Evolutionary conservation across 2,329 filamentous ascomycete genomes (phyloP), one percentile per base, ranked within the genome.

Genomic region (Cladorrhinum sp.): DNA sequence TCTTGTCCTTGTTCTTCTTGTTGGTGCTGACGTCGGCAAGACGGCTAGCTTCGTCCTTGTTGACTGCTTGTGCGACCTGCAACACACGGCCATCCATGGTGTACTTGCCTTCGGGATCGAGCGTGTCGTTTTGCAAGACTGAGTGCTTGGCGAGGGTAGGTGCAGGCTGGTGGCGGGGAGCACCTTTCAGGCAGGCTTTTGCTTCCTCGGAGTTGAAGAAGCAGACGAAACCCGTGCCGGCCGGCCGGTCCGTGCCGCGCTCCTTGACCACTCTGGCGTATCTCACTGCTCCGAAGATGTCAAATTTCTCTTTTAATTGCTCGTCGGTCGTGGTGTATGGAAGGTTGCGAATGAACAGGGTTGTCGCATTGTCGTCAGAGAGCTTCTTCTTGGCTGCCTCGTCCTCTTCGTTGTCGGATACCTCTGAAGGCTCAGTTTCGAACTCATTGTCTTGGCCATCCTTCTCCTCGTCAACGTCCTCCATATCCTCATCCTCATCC

Each of bases 211-310:
- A 77, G 55, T 89, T 87, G 76, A 88, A 88, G 77, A 99, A 99
- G 77, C 92, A 96, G 28, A 98, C 94, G 70, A 99, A 99, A 3
- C 89, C 95, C 30, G 94, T 98, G 24, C 95, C 95, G 53, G 90
- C 91, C 1, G 95, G 91, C 56, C 91, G 88, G 67, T 93, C 92
- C 0, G 92, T 96, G 23, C 86, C 85, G 52, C 83, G 88, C 72
- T 99, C 94, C 72, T 96, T 84, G 39, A 99, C 96, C 9, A 97
- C 88, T 66, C 96, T 85, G 4, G 94, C 95, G 73, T 98, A 99
- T 39, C 93, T 86, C 42, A 97, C 80, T n/a, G 83, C 83, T 24
- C 95, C 96, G 70, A 99, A 98, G 69, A 88, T 82, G n/a, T 80
- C 79, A 71, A 99, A 99, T 73, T 97, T 94, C 55, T 87, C 82